Evolutionary conservation across 2,329 filamentous ascomycete genomes (phyloP), one percentile per base, ranked within the genome.

Genomic region (Teratosphaeria pseudoeucalypti): DNA sequence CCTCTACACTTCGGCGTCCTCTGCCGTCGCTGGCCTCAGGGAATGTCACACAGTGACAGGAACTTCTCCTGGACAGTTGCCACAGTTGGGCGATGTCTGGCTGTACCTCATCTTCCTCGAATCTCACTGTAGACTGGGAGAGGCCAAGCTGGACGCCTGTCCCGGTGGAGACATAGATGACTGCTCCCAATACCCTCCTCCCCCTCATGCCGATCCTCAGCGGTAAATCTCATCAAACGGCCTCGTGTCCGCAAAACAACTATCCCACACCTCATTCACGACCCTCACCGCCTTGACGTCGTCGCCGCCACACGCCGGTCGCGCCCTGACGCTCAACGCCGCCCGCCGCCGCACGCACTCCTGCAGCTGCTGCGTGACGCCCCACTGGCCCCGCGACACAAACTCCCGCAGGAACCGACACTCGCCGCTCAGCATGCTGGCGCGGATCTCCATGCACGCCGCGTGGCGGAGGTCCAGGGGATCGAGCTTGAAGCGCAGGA

Each of bases 191-290:
- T 23, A 23, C 23, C 23, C 23, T 23, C 23, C 23, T 23, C 23
- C 23, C 23, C 23, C 23, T 23, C 23, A 23, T 23, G 23, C 23
- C 23, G 23, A 23, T 14, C 23, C 34, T 62, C 57, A 92, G 73
- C 90, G 86, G 74, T 96, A 99, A 57, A 99, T 91, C 73, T 97
- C 92, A 73, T 97, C 91, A 75, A 99, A 99, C 2, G 94, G 94
- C 70, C 94, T 81, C 3, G 92, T 97, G 75, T 99, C 94, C 57
- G 84, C 79, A 73, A 95, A 99, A 74, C 94, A 99, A 68, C 91
- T 96, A 66, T 96, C 92, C 90, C 92, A 99, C n/a, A 99, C 94
- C 75, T 95, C 87, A 75, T 97, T 94, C 60, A 99, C 90, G 29
- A 95, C 86, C 76, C 88, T 90, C 57, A 85, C 83, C 3, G 94